Base-by-base conservation (phyloP, 768 basidiomycete species). In the Crepidotus variabilis region DNA sequence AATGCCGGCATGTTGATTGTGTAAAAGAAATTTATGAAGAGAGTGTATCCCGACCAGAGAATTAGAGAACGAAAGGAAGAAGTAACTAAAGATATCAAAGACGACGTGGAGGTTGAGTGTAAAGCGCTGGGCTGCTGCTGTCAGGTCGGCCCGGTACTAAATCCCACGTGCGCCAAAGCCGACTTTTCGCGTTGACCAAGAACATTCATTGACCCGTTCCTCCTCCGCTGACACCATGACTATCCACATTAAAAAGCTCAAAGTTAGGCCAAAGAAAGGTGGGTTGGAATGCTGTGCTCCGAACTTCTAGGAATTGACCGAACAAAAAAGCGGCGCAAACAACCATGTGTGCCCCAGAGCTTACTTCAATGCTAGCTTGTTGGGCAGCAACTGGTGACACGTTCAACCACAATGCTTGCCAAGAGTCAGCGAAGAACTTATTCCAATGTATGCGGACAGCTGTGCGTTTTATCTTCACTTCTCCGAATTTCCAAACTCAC, bases 381-480 rank as follows among this genome's bases (percentile, higher is more conserved):
- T 94, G 90, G 91, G 89, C 92, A 23, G 87, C 88, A 14, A 80
- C 80, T 6, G 71, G 74, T 13, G 92, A 94, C 68, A 58, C 86
- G 34, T 75, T 77, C 51, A 83, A 83, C 11, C 72, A 74, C 4
- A 70, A 68, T 1, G 67, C 72, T 13, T 95, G 92, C 67, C 75
- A 79, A 61, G 77, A 79, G 18, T 71, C 79, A 13, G 85, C 91
- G 0, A 70, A 85, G 60, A 69, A 73, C 39, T 71, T 94, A 50
- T 89, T 85, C 65, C 77, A 84, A 34, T 95, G 92, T 75, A 94
- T 95, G 93, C 78, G 86, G 63, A 90, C 87, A 35, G 82, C 88
- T 65, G 93, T 94, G 52, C 65, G 90, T 76, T 52, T 53, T 20
- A 52, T 47, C 43, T 28, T 18, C 20, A 22, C 46, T 51, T 36